These are phyloP conservation scores for Pneumocystis jirovecii DNA, from an alignment of 1,139 yeast species.

Conservation along the genomic window DNA sequence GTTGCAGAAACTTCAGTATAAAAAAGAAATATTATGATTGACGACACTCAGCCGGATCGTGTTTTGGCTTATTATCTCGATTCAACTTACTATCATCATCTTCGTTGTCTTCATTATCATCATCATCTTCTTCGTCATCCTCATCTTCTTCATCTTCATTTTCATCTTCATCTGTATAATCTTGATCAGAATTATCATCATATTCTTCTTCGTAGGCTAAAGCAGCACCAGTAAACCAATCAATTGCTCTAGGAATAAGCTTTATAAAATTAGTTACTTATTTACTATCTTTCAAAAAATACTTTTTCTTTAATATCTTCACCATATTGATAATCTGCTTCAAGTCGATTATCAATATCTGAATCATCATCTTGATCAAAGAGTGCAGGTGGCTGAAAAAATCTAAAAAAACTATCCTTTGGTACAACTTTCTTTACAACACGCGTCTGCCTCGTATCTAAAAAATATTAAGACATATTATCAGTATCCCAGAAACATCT, in stretches of 20 bases:
- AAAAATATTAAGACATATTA: background rate
- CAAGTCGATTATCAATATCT: slow-evolving; percentile 65
- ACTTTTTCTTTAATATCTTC: slow-evolving; percentile 73
- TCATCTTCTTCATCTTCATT: slow-evolving; percentile 35
- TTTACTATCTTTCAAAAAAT: background rate
- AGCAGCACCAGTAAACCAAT: slow-evolving; percentile 98
- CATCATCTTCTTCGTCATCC: slow-evolving; percentile 36
- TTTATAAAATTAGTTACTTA: slow-evolving; percentile 23
- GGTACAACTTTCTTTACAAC: slow-evolving; percentile 91
- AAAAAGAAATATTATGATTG: slow-evolving; percentile 27
- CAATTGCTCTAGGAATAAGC: slow-evolving; percentile 87
- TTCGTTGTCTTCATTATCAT: slow-evolving; percentile 25
- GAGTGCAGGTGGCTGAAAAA: slow-evolving; percentile 84
- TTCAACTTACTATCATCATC: slow-evolving; percentile 23
- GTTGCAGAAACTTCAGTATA: background rate
- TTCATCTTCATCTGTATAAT: slow-evolving; percentile 20
- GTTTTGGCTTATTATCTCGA: slow-evolving; percentile 28
- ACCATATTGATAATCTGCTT: slow-evolving; percentile 87
- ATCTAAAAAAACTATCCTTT: slow-evolving; percentile 83
- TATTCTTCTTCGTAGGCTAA: slow-evolving; percentile 36
- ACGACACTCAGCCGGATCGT: slow-evolving; percentile 80
- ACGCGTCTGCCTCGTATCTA: slow-evolving; percentile 80
- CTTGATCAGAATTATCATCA: slow-evolving; percentile 26
- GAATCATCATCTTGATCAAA: slow-evolving; percentile 38
- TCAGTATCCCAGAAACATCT: too few relatives aligned